Conservation (phyloP, 2,329 filamentous ascomycete species). For the Cytospora piceicola region DNA sequence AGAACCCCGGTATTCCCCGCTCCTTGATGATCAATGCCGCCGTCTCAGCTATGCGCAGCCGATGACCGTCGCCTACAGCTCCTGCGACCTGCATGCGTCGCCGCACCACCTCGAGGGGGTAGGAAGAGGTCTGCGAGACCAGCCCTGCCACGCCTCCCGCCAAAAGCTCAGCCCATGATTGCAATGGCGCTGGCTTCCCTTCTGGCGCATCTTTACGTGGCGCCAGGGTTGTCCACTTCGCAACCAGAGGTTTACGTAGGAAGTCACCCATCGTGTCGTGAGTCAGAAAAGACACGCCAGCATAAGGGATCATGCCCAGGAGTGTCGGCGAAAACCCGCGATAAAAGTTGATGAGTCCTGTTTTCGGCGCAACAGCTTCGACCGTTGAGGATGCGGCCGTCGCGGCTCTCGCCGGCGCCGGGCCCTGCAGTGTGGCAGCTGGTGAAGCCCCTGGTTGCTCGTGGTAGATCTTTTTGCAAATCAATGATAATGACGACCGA, state of each 20-base stretch:
- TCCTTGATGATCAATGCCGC: conserved; percentile 74
- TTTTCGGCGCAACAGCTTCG: conserved; percentile 59
- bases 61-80: conserved; percentile 86
- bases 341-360: conserved; percentile 88
- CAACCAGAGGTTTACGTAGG: conserved; percentile 70
- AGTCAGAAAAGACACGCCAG: conserved; percentile 91
- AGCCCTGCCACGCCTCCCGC: conserved; percentile 86
- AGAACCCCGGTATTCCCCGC: conserved; percentile 80
- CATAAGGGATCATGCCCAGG: conserved; percentile 94
- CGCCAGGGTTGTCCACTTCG: conserved; percentile 75
- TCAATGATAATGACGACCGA: conserved; percentile 71
- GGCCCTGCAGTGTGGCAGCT: conserved; percentile 39
- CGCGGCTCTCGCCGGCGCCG: conserved; percentile 47
- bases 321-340: conserved; percentile 89
- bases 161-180: conserved; percentile 82
- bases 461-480: conserved; percentile 84
- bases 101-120: conserved; percentile 90
- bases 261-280: conserved; percentile 90
- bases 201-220: conserved; percentile 56
- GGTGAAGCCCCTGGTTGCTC: conserved; percentile 62
- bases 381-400: conserved; percentile 49
- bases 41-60: conserved; percentile 79
- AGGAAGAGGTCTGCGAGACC: conserved; percentile 88
- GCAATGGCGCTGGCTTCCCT: conserved; percentile 72
- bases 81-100: conserved; percentile 96